Conservation (phyloP, 345 rosid genomes). For the Heritiera fomes region DNA sequence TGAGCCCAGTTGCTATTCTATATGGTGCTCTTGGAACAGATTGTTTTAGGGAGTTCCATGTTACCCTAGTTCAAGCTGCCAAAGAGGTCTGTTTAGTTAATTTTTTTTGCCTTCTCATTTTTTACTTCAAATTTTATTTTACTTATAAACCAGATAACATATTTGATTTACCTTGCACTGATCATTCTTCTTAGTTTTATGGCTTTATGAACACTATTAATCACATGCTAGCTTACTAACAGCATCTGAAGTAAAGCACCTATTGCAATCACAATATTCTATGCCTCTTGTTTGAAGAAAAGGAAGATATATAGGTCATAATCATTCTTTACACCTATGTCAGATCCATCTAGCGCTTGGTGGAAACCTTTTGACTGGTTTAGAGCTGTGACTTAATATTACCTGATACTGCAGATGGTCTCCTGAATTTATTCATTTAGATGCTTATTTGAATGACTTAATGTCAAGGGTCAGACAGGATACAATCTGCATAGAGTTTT, state of each 20-base stretch:
- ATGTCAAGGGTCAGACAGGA: background rate
- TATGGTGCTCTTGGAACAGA: slow-evolving; percentile 93
- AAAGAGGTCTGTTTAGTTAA: slow-evolving; percentile 49
- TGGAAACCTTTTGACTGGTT: background rate
- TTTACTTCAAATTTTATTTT: background rate
- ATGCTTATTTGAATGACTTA: background rate
- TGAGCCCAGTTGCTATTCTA: slow-evolving; percentile 68
- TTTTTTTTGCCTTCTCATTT: background rate
- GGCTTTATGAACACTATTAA: slow-evolving; percentile 5
- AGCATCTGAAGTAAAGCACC: slow-evolving; percentile 3
- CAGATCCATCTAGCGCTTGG: background rate
- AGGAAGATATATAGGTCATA: background rate
- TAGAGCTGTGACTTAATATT: background rate
- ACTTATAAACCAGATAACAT: background rate
- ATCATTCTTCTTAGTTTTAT: slow-evolving; percentile 8
- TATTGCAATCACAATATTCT: background rate
- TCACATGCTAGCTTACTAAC: background rate
- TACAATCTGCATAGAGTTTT: background rate
- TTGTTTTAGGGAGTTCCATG: slow-evolving; percentile 83
- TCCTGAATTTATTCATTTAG: background rate
- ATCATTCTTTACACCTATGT: background rate
- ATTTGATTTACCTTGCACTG: background rate
- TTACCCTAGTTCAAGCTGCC: slow-evolving; percentile 62
- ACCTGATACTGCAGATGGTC: background rate
- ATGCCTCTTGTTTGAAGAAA: background rate